Evolutionary conservation across 1,139 yeast species (phyloP), one percentile per base, ranked within the genome.

Genomic region (Taphrina sp.): DNA sequence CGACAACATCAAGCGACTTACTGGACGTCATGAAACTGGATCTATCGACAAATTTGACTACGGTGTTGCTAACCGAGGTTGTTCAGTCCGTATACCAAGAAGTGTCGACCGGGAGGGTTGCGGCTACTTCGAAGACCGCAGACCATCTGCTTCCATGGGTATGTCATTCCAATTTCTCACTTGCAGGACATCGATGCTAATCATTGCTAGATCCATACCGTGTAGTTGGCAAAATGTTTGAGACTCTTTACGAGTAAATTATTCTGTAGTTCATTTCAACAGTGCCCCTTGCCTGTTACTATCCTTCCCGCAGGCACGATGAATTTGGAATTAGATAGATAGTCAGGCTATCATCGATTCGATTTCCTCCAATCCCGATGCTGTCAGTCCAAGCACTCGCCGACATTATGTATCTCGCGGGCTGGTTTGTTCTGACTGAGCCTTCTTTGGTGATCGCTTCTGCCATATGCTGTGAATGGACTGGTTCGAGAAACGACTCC

Each of bases 21-120:
- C 98, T 64, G 98, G 98, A 71, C 85, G 92, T 71, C 97, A 90
- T 74, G 98, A 92, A 80, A 92, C 98, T 64, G 98, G 97, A 58
- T 84, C 95, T 52, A 82, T 86, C 80, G 85, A 88, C 66, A 74
- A 81, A 57, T 92, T 90, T 80, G 83, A 95, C 51, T 82, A 89
- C 59, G 98, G 98, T 79, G 97, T 92, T 66, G 98, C 98, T 72
- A 92, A 92, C 88, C 87, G 98, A 81, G 98, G 97, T 76, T 95
- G 96, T 61, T 89, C 96, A 36, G 83, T 92, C 66, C 87, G 98
- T 81, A 92, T 92, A 71, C 98, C 98, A 76, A 84, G 98, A 78
- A 84, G 95, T 49, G 98, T 92, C 65, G 95, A 95, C 72, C 88
- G 88, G 76, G 97, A 90, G 74, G 96, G 96, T 61, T 88, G 74